Evolutionary conservation across 208 protist species (phyloP).

Genomic region (Wallacemonas collosoma): DNA sequence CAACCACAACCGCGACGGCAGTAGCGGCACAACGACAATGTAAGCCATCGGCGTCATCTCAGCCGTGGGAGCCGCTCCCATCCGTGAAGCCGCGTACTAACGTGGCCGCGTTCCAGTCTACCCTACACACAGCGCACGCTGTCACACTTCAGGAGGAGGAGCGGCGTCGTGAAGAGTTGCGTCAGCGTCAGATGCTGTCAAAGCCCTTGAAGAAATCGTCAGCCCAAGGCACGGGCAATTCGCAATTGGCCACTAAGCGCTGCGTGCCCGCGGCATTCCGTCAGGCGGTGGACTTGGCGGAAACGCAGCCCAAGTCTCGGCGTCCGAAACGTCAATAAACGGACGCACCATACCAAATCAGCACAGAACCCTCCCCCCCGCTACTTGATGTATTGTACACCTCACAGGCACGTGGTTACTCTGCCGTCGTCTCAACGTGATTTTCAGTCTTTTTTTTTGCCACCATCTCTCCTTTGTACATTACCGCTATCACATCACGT

Average conservation of each 20-base stretch:
- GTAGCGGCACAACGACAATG: background rate
- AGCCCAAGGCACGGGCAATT: too few species aligned
- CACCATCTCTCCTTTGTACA: background rate
- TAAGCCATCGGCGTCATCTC: background rate
- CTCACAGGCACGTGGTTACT: background rate
- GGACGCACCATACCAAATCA: background rate
- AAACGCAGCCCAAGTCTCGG: conserved; percentile 29
- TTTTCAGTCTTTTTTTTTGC: conserved; percentile 13
- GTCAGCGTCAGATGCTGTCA: background rate
- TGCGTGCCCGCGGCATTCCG: conserved; percentile 29
- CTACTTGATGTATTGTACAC: conserved; percentile 4
- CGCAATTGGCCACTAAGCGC: background rate
- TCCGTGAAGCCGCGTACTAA: background rate
- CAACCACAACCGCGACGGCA: too few species aligned
- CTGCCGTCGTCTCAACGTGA: background rate
- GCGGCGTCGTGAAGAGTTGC: conserved; percentile 8
- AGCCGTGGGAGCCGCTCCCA: background rate
- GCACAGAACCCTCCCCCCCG: background rate
- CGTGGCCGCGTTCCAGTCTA: conserved; percentile 7
- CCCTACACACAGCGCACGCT: background rate
- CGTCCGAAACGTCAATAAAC: conserved; percentile 43
- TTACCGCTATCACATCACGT: background rate
- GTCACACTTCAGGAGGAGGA: background rate
- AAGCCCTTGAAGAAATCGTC: background rate
- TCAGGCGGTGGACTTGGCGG: conserved; percentile 23